These are phyloP conservation scores for Aristolochia californica DNA, from an alignment of 164 flowering plant genomes.

Conservation along the genomic window DNA sequence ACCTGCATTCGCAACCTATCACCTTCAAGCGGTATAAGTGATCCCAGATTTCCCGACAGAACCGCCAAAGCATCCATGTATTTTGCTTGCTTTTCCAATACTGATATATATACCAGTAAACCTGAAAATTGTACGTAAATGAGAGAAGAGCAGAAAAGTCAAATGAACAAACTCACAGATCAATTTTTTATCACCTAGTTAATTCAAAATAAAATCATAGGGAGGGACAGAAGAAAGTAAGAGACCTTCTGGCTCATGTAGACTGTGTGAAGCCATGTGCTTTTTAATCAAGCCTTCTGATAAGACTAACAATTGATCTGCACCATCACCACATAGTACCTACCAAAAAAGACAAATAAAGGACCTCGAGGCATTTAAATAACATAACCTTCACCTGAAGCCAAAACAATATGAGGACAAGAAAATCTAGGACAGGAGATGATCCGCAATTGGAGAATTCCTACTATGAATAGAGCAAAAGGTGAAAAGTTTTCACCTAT, in stretches of 20 bases:
- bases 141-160: not conserved
- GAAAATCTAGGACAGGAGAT: not conserved
- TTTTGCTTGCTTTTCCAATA: slow-evolving; percentile 81
- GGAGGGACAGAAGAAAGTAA: slow-evolving; percentile 4
- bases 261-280: slow-evolving; percentile 71
- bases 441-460: not conserved
- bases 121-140: slow-evolving; percentile 38
- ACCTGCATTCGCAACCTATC: slow-evolving; percentile 88
- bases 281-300: slow-evolving; percentile 93
- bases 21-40: slow-evolving; percentile 65
- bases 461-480: not conserved
- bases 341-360: slow-evolving; percentile 11
- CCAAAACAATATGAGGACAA: not conserved
- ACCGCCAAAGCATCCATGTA: slow-evolving; percentile 68
- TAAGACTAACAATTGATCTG: slow-evolving; percentile 50
- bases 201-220: not conserved
- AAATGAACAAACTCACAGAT: not conserved
- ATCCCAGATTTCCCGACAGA: slow-evolving; percentile 73
- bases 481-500: no score
- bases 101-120: slow-evolving; percentile 67
- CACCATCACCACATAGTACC: slow-evolving; percentile 76
- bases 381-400: not conserved
- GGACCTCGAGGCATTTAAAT: not conserved
- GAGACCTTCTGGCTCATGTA: slow-evolving; percentile 93
- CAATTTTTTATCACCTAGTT: not conserved